Base-by-base conservation (phyloP, 768 basidiomycete species). In the Termitomyces sp. region DNA sequence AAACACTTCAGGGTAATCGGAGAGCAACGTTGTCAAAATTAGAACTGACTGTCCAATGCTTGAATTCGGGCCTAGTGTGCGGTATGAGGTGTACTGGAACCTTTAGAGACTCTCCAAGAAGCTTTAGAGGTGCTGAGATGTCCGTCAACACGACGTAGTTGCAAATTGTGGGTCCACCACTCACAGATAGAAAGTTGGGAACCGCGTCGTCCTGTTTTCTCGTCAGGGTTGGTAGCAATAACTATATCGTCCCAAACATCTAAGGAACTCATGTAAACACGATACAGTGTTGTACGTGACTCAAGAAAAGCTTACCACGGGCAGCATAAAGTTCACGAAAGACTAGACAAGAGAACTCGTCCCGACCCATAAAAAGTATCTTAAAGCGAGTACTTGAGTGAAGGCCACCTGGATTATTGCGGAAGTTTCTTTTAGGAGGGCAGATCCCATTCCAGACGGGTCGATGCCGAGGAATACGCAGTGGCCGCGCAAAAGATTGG, bases 361-460 rank as follows among this genome's bases (percentile, higher is more conserved):
- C 94, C 18, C 92, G 88, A 53, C 95, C 95, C 68, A 93, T 83
- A 70, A 93, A 96, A 6, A 97, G 78, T 44, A 97, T 81, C n/a
- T 85, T 81, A 68, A 92, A 88, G 5, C 76, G 75, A 22, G 63
- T 42, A 27, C 33, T 20, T 39, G 55, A 12, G 9, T 22, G 50
- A 24, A 55, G 34, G 45, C 48, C 47, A 48, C 13, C 34, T 16
- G 4, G 3, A 16, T 36, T 7, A 16, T 16, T 22, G 12, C 8
- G 34, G 13, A 52, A 55, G 36, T 20, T 18, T 27, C 58, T 54
- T 39, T 18, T n/a, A 24, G 16, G 6, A 27, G 11, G 24, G 30
- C 16, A 42, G 3, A 47, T 4, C 7, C 42, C 57, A 58, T 61
- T 24, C 22, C 51, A 39, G 36, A 30, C 24, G 36, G 39, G 18